These are phyloP conservation scores for Oryza officinalis DNA, from an alignment of 176 grass and related monocot species.

Conservation along the genomic window DNA sequence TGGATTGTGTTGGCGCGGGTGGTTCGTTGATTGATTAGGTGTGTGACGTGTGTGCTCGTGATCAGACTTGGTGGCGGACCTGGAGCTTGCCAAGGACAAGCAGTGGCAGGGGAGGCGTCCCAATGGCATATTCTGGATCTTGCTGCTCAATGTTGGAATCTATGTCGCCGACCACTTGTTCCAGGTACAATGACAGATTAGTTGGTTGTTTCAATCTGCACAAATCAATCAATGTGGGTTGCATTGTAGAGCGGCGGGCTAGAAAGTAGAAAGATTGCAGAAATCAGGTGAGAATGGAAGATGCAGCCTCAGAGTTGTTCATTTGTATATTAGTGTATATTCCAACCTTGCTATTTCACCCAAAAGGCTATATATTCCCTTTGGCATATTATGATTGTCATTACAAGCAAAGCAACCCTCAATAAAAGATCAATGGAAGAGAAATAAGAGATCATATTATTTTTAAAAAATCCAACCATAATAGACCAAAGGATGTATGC, in stretches of 20 bases:
- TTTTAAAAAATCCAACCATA: background rate
- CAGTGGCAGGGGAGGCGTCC: slow-evolving; percentile 43
- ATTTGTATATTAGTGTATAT: background rate
- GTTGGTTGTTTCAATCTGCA: background rate
- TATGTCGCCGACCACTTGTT: slow-evolving; percentile 92
- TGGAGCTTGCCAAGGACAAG: slow-evolving; percentile 85
- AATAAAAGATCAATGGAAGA: background rate
- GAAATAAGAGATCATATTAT: background rate
- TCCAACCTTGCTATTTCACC: background rate
- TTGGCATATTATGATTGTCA: background rate
- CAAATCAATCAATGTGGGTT: background rate
- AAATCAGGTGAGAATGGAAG: background rate
- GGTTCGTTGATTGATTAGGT: background rate
- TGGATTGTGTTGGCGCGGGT: background rate
- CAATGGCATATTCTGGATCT: slow-evolving; percentile 94
- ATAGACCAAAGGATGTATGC: background rate
- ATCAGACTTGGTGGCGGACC: slow-evolving; percentile 70
- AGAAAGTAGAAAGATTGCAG: background rate
- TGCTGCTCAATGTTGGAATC: slow-evolving; percentile 87
- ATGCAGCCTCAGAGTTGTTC: background rate
- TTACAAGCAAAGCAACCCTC: background rate
- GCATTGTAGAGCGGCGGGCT: background rate
- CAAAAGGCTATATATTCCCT: background rate
- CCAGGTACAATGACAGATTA: slow-evolving; percentile 47
- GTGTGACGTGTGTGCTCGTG: background rate